Base-by-base conservation (phyloP, 352 stramenopile species). In the Hyaloperonospora brassicae region DNA sequence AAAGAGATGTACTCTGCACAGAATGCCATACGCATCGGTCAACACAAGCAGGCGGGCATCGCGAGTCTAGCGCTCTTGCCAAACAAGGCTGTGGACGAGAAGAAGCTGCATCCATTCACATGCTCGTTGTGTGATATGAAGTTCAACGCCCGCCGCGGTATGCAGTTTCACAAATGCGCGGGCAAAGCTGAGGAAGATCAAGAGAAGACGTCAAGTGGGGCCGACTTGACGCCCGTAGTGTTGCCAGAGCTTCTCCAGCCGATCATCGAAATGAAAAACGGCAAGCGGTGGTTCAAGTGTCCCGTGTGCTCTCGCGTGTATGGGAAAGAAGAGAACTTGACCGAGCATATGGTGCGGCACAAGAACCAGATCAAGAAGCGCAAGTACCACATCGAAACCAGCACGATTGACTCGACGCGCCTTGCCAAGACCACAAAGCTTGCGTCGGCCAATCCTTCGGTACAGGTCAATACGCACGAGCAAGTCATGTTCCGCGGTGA, bases 381-480 rank as follows among this genome's bases (percentile, higher is more conserved):
- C 65, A 89, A 89, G 58, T 44, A 86, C 52, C 81, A 94, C 64
- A 92, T 92, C 58, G 80, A 89, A 57, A 88, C 72, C 22, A 86
- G 68, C 62, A 78, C 58, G 43, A 85, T 94, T 52, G 84, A 92
- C 66, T 75, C 82, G 44, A 92, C 84, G 17, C 80, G 80, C 39
- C 56, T 87, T 12, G 58, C 64, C 22, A 94, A 94, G 65, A 89
- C 78, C 17, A 90, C 73, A 6, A 79, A 84, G 59, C 73, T 94
- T 43, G 84, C 78, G 35, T 91, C 79, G 27, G 81, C 84, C 2
- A 94, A 94, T 59, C 84, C 84, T 47, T 92, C 81, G 0, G 84
- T 94, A 31, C 84, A 94, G 52, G 79, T 94, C 39, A 92, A 94
- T 61, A 91, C 80, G 25, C 81, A 94, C 65, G 79, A 94, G 58